Conservation (phyloP, 169 alveolate species). For the Perkinsus chesapeaki region DNA sequence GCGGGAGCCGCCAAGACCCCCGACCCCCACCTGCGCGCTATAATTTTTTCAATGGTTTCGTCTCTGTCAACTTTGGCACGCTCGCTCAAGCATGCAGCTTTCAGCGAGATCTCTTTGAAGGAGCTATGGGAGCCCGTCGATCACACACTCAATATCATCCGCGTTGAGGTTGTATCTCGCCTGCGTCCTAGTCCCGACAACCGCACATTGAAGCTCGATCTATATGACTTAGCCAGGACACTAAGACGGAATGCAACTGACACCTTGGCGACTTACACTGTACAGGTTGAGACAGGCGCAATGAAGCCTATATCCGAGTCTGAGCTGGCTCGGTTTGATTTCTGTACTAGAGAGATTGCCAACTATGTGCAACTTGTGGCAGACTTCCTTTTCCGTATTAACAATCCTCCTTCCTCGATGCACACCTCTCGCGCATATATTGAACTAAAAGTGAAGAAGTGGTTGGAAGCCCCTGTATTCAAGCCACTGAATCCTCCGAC, state of each 20-base stretch:
- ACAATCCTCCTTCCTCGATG: neutral
- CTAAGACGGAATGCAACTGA: neutral
- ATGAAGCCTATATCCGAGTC: neutral
- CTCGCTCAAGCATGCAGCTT: neutral
- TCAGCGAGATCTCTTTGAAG: neutral
- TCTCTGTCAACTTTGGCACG: neutral
- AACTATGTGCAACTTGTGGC: neutral
- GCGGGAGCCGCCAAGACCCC: neutral
- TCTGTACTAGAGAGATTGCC: neutral
- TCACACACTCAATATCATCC: neutral
- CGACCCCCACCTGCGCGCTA: neutral
- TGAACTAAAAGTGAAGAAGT: neutral
- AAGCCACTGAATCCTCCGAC: neutral
- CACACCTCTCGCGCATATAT: neutral
- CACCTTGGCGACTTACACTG: neutral
- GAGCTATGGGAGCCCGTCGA: constrained; percentile 2
- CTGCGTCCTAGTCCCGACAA: neutral
- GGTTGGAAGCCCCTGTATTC: neutral
- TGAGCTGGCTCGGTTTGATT: neutral
- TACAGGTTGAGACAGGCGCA: neutral
- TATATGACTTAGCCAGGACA: neutral
- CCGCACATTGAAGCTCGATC: neutral
- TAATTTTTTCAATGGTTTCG: neutral
- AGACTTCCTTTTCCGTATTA: neutral
- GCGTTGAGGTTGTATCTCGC: neutral